Evolutionary conservation across 164 flowering plant genomes (phyloP).

Genomic region (Santalum album): DNA sequence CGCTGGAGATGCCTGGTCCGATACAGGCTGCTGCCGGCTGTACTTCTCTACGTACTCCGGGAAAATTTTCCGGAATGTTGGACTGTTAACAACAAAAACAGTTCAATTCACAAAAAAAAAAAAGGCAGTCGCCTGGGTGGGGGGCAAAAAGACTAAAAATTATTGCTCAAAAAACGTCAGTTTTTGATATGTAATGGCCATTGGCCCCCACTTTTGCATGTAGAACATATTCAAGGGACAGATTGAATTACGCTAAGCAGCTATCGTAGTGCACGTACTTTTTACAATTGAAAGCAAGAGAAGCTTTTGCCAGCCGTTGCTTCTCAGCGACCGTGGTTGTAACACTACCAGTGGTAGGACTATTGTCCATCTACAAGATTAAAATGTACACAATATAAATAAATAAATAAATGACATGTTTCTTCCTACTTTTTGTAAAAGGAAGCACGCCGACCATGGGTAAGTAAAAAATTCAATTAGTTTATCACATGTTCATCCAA

Average conservation of each 20-base stretch:
- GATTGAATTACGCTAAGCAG: background rate
- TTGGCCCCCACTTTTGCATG: too few species aligned
- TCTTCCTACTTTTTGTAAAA: too few species aligned
- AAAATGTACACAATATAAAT: background rate
- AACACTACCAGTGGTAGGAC: conserved; percentile 96
- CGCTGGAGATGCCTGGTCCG: conserved; percentile 23
- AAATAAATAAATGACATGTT: too few species aligned
- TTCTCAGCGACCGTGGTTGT: conserved; percentile 73
- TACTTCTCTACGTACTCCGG: conserved; percentile 93
- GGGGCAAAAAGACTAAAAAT: background rate
- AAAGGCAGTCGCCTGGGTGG: background rate
- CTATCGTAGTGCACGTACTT: conserved; percentile 38
- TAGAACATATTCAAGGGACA: background rate
- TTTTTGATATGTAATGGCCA: too few species aligned
- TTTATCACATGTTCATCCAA: too few species aligned
- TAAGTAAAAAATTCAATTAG: too few species aligned
- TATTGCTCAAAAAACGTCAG: background rate
- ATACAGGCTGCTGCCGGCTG: conserved; percentile 39
- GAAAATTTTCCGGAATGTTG: conserved; percentile 72
- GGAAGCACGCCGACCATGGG: too few species aligned
- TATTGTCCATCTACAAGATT: conserved; percentile 74
- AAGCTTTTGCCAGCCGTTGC: conserved; percentile 68
- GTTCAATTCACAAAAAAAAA: conserved; percentile 1
- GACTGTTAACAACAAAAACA: conserved; percentile 25
- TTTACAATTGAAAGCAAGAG: conserved; percentile 89